Conservation (phyloP, 495 filamentous ascomycete genomes). For the Hamigera avellanea region DNA sequence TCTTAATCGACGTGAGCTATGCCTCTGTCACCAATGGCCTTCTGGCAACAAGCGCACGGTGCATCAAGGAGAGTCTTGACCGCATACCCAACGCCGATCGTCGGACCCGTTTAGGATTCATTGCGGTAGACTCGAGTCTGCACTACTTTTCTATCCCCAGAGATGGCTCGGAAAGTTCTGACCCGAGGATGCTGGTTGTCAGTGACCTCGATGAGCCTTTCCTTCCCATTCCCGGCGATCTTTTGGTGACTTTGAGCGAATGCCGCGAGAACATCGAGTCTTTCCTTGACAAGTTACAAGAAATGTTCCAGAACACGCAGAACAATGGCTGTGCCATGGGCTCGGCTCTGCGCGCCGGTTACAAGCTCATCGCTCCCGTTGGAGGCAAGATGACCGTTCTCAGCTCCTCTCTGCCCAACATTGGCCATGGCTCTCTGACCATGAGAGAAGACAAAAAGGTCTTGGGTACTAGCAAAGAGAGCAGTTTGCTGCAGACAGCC, state of each 20-base stretch:
- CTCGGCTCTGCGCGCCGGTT: constrained; percentile 79
- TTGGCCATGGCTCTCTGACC: constrained; percentile 81
- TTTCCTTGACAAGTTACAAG: constrained; percentile 83
- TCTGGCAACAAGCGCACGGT: constrained; percentile 86
- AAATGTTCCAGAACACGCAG: constrained; percentile 93
- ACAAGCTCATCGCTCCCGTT: constrained; percentile 86
- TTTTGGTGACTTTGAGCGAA: constrained; percentile 84
- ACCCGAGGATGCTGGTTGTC: constrained; percentile 85
- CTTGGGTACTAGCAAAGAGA: constrained; percentile 88
- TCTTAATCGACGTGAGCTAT: constrained; percentile 94
- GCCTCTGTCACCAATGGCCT: constrained; percentile 83
- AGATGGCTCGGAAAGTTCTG: constrained; percentile 69
- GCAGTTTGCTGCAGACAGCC: constrained; percentile 71
- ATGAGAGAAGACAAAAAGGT: constrained; percentile 96
- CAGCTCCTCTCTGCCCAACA: constrained; percentile 79
- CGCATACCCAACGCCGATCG: constrained; percentile 95
- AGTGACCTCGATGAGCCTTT: constrained; percentile 97
- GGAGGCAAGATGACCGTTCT: constrained; percentile 92
- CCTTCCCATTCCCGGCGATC: constrained; percentile 82
- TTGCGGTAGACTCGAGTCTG: constrained; percentile 88
- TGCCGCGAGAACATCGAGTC: constrained; percentile 80
- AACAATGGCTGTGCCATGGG: constrained; percentile 84
- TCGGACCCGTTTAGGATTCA: constrained; percentile 83
- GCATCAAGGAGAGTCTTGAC: constrained; percentile 90
- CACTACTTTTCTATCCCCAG: constrained; percentile 93